A percentile compares a stretch with the other conserved stretches of the same genome.
Conservation (phyloP, 1,139 yeast species). For the Debaryomyces sp. region DNA sequence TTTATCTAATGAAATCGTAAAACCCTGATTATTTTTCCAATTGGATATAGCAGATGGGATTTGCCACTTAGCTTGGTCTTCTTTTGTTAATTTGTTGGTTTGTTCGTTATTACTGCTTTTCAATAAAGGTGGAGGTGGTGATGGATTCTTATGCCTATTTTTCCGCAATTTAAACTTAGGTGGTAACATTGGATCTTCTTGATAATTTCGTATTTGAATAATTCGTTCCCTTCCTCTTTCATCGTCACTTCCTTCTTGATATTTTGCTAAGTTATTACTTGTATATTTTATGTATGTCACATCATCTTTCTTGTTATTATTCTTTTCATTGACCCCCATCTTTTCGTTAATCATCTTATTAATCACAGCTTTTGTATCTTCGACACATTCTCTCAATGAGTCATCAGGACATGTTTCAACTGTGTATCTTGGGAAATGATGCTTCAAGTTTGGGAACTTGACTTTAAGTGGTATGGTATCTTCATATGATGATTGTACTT, state of each 20-base stretch:
- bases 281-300: constrained; percentile 25
- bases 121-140: constrained; percentile 63
- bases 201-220: constrained; percentile 37
- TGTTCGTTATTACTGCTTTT: constrained; percentile 25
- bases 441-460: constrained; percentile 42
- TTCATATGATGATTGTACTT: constrained; percentile 35
- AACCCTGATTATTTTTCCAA: constrained; percentile 96
- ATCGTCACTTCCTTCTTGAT: constrained; percentile 9
- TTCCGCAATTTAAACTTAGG: constrained; percentile 76
- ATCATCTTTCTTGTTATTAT: constrained; percentile 13
- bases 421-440: constrained; percentile 40
- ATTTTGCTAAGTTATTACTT: constrained; percentile 15
- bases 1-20: constrained; percentile 79
- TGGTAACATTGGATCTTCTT: constrained; percentile 87
- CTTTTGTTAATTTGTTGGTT: constrained; percentile 58
- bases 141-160: constrained; percentile 63
- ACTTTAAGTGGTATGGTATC: constrained; percentile 47
- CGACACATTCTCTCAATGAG: constrained; percentile 25
- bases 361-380: constrained; percentile 33
- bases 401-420: constrained; percentile 33
- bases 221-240: constrained; percentile 24
- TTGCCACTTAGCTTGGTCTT: constrained; percentile 80
- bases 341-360: constrained; percentile 23
- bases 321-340: constrained; percentile 17
- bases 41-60: constrained; percentile 92